phyloP scores from a whole-genome alignment of 2,329 filamentous ascomycete genomes.

The Huntiella bhutanensis region DNA sequence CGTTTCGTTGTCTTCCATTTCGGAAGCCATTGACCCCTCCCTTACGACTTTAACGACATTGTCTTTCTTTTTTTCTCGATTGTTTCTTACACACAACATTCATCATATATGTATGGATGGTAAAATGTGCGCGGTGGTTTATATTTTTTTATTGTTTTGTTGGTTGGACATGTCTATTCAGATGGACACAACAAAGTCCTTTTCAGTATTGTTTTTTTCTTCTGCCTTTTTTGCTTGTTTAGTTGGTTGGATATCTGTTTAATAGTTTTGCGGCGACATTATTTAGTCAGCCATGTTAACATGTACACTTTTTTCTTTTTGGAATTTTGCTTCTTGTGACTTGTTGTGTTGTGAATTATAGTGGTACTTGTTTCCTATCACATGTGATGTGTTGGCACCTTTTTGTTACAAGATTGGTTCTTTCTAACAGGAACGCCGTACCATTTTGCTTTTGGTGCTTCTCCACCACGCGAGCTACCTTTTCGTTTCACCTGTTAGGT shows the following conservation, averaged over 20 bases:
- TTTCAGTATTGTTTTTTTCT: no score
- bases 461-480: no score
- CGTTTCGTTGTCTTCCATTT: slow-evolving; percentile 6
- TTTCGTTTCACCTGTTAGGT: no score
- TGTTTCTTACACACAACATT: neutral
- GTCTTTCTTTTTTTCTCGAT: slow-evolving; percentile 7
- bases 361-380: no score
- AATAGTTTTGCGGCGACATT: neutral
- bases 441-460: no score
- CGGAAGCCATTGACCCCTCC: neutral
- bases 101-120: neutral
- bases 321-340: neutral
- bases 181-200: no score
- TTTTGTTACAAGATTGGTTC: no score
- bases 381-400: no score
- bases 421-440: no score
- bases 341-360: no score
- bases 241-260: neutral
- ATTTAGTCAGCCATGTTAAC: no score
- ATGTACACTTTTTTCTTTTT: neutral
- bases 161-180: slow-evolving; percentile 1
- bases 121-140: no score
- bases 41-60: slow-evolving; percentile 11
- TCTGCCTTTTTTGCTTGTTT: slow-evolving; percentile 1
- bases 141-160: neutral